Evolutionary conservation across 768 basidiomycete genomes (phyloP).

Genomic region (Boletus sp.): DNA sequence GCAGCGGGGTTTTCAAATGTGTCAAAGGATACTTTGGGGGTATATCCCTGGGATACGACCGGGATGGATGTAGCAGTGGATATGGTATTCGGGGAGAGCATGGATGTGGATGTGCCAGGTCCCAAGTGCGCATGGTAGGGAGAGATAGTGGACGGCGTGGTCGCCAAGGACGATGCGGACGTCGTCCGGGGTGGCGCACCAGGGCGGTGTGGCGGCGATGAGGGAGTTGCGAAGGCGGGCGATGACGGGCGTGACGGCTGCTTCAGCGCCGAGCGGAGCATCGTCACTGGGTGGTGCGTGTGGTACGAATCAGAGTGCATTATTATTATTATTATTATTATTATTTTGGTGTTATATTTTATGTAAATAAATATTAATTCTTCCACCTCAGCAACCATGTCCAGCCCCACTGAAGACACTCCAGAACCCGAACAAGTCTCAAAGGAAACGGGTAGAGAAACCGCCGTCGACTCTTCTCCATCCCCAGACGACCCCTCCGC

Average conservation of each 20-base stretch:
- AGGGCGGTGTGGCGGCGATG: slow-evolving; percentile 27
- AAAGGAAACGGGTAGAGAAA: slow-evolving; percentile 8
- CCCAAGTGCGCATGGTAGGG: slow-evolving; percentile 16
- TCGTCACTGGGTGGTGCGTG: slow-evolving; percentile 9
- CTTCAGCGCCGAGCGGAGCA: slow-evolving; percentile 58
- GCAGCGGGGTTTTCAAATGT: slow-evolving; percentile 82
- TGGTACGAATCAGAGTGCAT: slow-evolving; percentile 2
- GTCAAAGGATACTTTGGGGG: slow-evolving; percentile 70
- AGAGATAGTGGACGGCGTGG: slow-evolving; percentile 22
- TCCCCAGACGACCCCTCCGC: not conserved
- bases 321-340: not conserved
- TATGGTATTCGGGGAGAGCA: slow-evolving; percentile 17
- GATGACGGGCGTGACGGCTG: slow-evolving; percentile 33
- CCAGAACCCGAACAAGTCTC: slow-evolving; percentile 1
- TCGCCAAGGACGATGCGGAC: slow-evolving; percentile 17
- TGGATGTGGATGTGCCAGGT: slow-evolving; percentile 11
- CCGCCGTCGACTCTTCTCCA: not conserved
- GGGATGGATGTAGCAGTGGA: slow-evolving; percentile 12
- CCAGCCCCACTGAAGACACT: slow-evolving; percentile 8
- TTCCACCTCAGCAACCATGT: slow-evolving; percentile 10
- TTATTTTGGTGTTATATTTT: not conserved
- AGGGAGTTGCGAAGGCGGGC: slow-evolving; percentile 10
- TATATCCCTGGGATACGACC: slow-evolving; percentile 33
- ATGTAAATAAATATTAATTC: not conserved
- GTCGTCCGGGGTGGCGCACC: slow-evolving; percentile 12